These are phyloP conservation scores for Bacterosira constricta DNA, from an alignment of 108 stramenopile species.

Conservation along the genomic window DNA sequence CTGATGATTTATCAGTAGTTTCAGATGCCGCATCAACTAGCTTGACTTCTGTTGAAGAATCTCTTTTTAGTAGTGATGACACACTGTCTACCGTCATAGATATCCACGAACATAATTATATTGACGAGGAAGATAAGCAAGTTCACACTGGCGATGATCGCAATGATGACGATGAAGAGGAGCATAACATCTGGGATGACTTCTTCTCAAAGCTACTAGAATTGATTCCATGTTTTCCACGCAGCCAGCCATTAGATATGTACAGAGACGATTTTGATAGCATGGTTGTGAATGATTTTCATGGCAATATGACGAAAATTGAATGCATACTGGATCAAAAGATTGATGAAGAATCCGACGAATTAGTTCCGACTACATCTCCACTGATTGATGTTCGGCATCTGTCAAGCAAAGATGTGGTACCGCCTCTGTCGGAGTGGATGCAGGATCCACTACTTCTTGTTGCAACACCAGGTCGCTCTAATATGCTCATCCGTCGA, in stretches of 20 bases:
- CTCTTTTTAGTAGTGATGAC: background rate
- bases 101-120: background rate
- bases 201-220: background rate
- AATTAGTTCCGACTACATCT: background rate
- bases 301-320: background rate
- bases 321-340: constrained; percentile 11
- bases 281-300: background rate
- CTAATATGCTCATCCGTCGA: constrained; percentile 26
- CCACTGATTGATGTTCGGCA: background rate
- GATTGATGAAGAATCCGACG: background rate
- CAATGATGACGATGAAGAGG: background rate
- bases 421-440: constrained; percentile 22
- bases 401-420: background rate
- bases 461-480: constrained; percentile 35
- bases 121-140: background rate
- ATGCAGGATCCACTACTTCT: constrained; percentile 33
- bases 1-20: background rate
- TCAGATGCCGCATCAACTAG: background rate
- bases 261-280: background rate
- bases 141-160: no score
- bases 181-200: background rate
- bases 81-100: background rate
- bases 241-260: background rate
- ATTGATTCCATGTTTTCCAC: background rate
- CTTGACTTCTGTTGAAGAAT: background rate